A percentile compares a stretch with the other conserved stretches of the same genome.
Conservation (phyloP, 345 rosid species). For the Excoecaria cochinchinensis region DNA sequence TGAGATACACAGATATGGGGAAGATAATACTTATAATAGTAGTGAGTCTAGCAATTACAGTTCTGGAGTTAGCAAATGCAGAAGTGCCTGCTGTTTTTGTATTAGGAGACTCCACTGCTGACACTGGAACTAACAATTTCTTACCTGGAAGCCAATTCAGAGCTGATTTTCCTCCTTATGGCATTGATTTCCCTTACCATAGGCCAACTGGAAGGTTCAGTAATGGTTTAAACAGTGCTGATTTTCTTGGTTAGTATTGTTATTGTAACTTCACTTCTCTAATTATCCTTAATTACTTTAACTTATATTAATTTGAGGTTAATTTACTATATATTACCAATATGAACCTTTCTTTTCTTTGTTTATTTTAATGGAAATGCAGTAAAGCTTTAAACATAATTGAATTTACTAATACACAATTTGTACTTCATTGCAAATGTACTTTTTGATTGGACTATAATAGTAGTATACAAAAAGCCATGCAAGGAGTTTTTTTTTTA, state of each 20-base stretch:
- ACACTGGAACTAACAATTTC: constrained; percentile 54
- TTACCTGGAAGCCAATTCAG: constrained; percentile 33
- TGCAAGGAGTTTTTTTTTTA: too few species aligned
- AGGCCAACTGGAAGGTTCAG: constrained; percentile 62
- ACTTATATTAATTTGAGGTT: too few species aligned
- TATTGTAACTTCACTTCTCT: not conserved
- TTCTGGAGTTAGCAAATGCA: constrained; percentile 24
- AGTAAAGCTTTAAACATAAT: too few species aligned
- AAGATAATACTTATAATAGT: constrained; percentile 3
- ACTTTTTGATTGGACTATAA: too few species aligned
- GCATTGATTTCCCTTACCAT: constrained; percentile 47
- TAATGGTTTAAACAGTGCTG: constrained; percentile 60
- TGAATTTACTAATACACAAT: too few species aligned
- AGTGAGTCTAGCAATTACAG: constrained; percentile 14
- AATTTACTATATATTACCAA: too few species aligned
- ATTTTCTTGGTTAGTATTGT: constrained; percentile 40
- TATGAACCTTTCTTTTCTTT: too few species aligned
- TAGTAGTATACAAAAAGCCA: too few species aligned
- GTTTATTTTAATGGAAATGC: too few species aligned
- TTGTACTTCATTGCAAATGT: too few species aligned
- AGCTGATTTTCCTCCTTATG: constrained; percentile 44
- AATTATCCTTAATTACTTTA: too few species aligned
- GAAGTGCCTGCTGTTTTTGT: constrained; percentile 39
- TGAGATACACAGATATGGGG: constrained; percentile 18
- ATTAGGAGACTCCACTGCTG: constrained; percentile 59